Evolutionary conservation across 1,284 basidiomycete species (phyloP).

Genomic region (Kwoniella shivajii): DNA sequence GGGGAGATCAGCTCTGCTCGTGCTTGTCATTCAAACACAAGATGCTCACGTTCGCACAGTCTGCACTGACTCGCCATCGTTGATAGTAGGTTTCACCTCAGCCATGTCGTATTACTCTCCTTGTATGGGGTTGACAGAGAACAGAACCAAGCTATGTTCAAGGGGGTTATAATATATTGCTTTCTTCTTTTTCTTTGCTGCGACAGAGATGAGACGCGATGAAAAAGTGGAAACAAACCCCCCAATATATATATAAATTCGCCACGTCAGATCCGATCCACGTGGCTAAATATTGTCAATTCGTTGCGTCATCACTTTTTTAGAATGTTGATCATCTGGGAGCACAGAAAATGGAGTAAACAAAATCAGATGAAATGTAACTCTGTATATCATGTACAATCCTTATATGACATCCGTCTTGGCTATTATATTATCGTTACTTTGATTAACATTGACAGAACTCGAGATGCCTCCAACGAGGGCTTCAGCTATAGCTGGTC

Average conservation of each 20-base stretch:
- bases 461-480: not conserved
- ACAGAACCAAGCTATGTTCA: no score
- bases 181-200: no score
- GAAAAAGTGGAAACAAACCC: no score
- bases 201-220: not conserved
- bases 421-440: no score
- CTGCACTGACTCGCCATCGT: constrained; percentile 3
- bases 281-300: not conserved
- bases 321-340: no score
- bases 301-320: constrained; percentile 1
- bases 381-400: no score
- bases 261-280: not conserved
- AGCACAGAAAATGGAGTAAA: not conserved
- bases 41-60: constrained; percentile 13
- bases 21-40: not conserved
- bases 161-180: no score
- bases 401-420: no score
- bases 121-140: not conserved
- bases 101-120: constrained; percentile 13
- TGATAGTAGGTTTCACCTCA: constrained; percentile 11
- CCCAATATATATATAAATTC: not conserved
- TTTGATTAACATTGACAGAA: not conserved
- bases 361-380: not conserved
- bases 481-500: constrained; percentile 1
- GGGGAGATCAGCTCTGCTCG: not conserved